Evolutionary conservation across 2,329 filamentous ascomycete species (phyloP), one percentile per base, ranked within the genome.

Genomic region (Talaromyces sp.): DNA sequence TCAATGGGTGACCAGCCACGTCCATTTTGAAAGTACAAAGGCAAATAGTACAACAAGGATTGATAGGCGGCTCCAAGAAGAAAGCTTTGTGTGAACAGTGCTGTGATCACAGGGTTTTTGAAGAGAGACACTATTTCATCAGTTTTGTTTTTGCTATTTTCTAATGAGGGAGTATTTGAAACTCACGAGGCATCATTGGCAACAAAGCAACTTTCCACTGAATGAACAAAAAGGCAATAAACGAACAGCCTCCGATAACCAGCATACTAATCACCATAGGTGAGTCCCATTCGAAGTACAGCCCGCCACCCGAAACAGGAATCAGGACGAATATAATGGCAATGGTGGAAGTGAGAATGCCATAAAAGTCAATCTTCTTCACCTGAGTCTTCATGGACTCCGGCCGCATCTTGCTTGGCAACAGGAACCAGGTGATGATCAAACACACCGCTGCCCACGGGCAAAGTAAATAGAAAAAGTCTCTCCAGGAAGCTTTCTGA

Each of bases 301-400:
- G 78, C 1, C 82, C 84, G 60, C 82, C 84, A 17, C 84, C 84
- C 2, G 85, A 87, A 13, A 89, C 80, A 0, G 86, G 86, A 51
- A 89, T 85, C 19, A 89, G 75, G 1, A 89, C 65, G 13, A 88
- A 77, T 10, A 88, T 81, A 29, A 87, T 81, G 0, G 80, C 84
- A 7, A 80, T 72, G 0, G 83, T 83, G 4, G 81, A 82, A 2
- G 80, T 77, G 11, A 86, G 60, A 1, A 85, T 75, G 1, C 86
- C 86, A 26, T 75, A 80, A 64, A 82, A 86, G 68, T 89, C 86
- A 58, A 88, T 84, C 50, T 82, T 83, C 54, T 72, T 74, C 24
- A 84, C 66, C 53, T 81, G 83, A 50, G 80, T 77, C 43, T 72
- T 71, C 41, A 83, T 72, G 10, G 77, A 73, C 43, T 77, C 77